Evolutionary conservation across 2,329 filamentous ascomycete genomes (phyloP).

Genomic region (Apiospora koreana): DNA sequence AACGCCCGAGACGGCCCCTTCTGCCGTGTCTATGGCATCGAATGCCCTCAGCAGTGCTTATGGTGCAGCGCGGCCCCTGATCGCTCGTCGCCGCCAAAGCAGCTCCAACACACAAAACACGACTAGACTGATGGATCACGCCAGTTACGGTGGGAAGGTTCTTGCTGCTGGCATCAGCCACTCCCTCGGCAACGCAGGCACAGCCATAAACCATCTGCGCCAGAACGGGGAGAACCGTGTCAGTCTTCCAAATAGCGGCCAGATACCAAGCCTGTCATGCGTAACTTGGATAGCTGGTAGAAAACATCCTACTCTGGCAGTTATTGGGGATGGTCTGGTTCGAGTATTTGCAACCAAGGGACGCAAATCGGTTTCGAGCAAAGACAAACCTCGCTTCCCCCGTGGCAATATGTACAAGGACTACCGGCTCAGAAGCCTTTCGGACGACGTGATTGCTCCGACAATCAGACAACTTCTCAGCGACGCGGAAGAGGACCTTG

Average conservation of each 20-base stretch:
- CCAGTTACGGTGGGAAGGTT: slow-evolving; percentile 70
- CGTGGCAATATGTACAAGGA: slow-evolving; percentile 64
- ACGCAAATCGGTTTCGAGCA: slow-evolving; percentile 54
- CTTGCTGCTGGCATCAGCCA: slow-evolving; percentile 74
- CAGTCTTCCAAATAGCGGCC: slow-evolving; percentile 60
- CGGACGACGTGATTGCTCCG: slow-evolving; percentile 60
- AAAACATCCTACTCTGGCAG: slow-evolving; percentile 62
- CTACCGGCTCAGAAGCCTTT: slow-evolving; percentile 63
- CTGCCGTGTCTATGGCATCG: slow-evolving; percentile 69
- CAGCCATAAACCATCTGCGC: slow-evolving; percentile 67
- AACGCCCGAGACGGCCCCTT: slow-evolving; percentile 48
- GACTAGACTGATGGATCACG: slow-evolving; percentile 56
- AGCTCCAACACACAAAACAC: slow-evolving; percentile 45
- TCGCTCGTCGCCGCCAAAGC: slow-evolving; percentile 55
- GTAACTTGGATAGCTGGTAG: slow-evolving; percentile 66
- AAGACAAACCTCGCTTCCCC: slow-evolving; percentile 52
- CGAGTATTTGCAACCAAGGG: slow-evolving; percentile 64
- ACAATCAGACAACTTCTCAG: slow-evolving; percentile 57
- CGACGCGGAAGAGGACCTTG: slow-evolving; percentile 57
- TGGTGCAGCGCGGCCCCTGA: slow-evolving; percentile 64
- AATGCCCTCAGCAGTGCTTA: slow-evolving; percentile 71
- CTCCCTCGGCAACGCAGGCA: slow-evolving; percentile 73
- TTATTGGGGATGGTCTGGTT: slow-evolving; percentile 66
- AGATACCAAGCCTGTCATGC: slow-evolving; percentile 58
- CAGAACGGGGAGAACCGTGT: slow-evolving; percentile 77